Base-by-base conservation (phyloP, 1,139 yeast genomes). In the Zygoascus sp. region DNA sequence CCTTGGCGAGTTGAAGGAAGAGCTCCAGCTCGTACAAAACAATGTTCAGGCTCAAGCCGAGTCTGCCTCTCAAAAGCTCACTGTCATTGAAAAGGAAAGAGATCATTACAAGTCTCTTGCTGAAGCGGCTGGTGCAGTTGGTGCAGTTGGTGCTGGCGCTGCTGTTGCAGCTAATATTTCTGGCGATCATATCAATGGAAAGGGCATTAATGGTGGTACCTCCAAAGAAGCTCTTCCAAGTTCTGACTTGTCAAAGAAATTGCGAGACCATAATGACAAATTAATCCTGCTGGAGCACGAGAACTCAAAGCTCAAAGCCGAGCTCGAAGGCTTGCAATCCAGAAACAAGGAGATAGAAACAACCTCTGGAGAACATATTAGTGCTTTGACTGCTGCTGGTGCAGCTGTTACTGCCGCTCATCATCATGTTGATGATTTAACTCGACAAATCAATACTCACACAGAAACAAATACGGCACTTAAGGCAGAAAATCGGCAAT, bases 1-100 rank as follows among this genome's bases (percentile, higher is more conserved):
- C 1, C 51, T 64, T 13, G 53, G 53, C n/a, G 66, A 58, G 44
- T 53, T 67, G 38, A 62, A 65, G 48, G 61, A 58, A 5, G 71
- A 68, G 51, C 54, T 68, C 16, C 57, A 59, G 28, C 56, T 51
- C 7, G 67, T 67, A 19, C 63, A 64, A 48, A 48, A 50, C 10
- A 57, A 58, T 43, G 54, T 67, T 28, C 51, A 60, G 41, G 47
- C 50, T 13, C 70, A 67, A 50, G 65, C 68, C 5, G 58, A 57
- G 34, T 60, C 58, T 21, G 70, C 71, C 6, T 60, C 66, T 4
- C 58, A 56, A 36, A 54, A 59, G 42, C 58, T 68, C 17, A 48
- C 58, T 28, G 53, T 49, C 5, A 59, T 57, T 6, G 62, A 60
- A 36, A 47, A 47, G 15, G 62, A 56, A 39, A 53, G 64, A 7